Conservation (phyloP, 768 basidiomycete genomes). For the Postia placenta region DNA sequence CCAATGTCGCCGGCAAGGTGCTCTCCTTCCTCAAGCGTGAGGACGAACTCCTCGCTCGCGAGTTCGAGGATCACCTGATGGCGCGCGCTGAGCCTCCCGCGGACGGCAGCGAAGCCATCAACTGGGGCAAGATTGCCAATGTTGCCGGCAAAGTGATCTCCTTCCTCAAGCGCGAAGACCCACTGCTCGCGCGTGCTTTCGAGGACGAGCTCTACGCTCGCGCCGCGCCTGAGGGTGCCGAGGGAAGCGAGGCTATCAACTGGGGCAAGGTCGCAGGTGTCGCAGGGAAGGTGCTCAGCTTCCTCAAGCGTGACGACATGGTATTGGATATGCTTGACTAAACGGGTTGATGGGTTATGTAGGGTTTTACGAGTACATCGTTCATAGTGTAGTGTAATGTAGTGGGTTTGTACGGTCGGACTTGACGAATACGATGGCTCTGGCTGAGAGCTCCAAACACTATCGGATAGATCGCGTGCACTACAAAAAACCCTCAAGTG, state of each 20-base stretch:
- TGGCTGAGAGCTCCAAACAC: conserved; percentile 1
- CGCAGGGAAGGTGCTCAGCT: neutral
- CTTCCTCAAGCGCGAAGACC: neutral
- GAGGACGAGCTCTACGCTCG: neutral
- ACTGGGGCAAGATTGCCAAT: neutral
- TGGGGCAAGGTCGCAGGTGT: neutral
- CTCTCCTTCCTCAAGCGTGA: neutral
- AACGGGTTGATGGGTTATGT: neutral
- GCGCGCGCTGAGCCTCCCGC: neutral
- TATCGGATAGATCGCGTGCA: neutral
- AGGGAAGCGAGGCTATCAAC: neutral
- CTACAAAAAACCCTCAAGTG: neutral
- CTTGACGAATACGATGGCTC: conserved; percentile 1
- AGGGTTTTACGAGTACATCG: neutral
- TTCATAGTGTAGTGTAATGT: neutral
- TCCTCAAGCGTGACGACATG: conserved; percentile 2
- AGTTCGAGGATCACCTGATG: neutral
- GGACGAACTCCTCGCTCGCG: neutral
- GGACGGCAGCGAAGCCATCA: neutral
- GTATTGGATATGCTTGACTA: conserved; percentile 1
- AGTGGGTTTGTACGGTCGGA: neutral
- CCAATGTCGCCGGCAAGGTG: neutral
- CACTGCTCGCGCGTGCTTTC: conserved; percentile 1
- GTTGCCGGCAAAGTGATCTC: neutral
- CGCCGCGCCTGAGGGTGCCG: neutral